A percentile compares a stretch with the other conserved stretches of the same genome.
Conservation (phyloP, 2,329 filamentous ascomycete species). For the Verticillium nubilum region DNA sequence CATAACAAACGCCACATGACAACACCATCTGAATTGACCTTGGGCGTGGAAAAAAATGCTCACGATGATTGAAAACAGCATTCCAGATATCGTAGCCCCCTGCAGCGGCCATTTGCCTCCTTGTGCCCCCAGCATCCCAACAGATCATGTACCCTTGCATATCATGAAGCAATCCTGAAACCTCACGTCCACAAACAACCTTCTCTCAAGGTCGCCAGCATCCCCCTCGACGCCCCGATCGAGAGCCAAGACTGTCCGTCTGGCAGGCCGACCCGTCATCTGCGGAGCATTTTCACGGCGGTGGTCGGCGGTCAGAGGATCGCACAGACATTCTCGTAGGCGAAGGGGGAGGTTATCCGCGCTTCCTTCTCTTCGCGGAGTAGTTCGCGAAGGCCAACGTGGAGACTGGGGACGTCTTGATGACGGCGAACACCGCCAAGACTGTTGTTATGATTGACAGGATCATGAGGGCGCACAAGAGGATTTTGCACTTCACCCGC, state of each 20-base stretch:
- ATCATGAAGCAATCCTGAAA: conserved; percentile 38
- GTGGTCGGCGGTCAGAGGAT: conserved; percentile 6
- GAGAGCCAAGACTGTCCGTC: not conserved
- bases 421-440: not conserved
- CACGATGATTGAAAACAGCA: not conserved
- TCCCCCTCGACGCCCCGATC: not conserved
- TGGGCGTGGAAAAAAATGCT: not conserved
- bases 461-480: not conserved
- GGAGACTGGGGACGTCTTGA: not conserved
- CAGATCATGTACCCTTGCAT: conserved; percentile 8
- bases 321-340: conserved; percentile 5
- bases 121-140: not conserved
- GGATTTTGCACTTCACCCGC: not conserved
- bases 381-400: not conserved
- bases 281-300: not conserved
- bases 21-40: not conserved
- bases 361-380: conserved; percentile 1
- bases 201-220: not conserved
- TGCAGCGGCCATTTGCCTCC: not conserved
- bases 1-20: not conserved
- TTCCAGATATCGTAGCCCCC: not conserved
- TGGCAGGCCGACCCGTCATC: not conserved
- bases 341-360: not conserved
- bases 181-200: conserved; percentile 13
- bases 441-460: not conserved